Base-by-base conservation (phyloP, 1,139 yeast genomes). In the Arxiozyma telluris region DNA sequence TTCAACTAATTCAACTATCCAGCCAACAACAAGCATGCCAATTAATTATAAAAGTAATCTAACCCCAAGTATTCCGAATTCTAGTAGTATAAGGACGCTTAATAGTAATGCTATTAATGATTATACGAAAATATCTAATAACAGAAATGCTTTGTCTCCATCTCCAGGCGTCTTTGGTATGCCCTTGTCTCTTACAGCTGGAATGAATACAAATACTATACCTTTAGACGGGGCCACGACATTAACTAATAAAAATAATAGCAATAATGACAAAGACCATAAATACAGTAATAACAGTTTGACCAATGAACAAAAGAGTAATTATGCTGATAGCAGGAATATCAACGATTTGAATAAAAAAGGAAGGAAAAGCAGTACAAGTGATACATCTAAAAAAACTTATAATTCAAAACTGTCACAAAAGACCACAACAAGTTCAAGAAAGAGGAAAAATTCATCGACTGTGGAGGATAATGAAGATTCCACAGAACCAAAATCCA, bases 51-150 rank as follows among this genome's bases (percentile, higher is more conserved):
- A 38, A 25, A 20, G 41, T 46, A 34, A 17, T 38, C 6, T 46
- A 15, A 46, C 49, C 2, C 49, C 49, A 22, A 43, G 43, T 7
- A n/a, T 46, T 21, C 41, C 49, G 15, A 27, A 41, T 15, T 9
- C 25, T 21, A 43, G n/a, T 21, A 21, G 15, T 21, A 34, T 12
- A 9, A 46, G 25, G 11, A 34, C 18, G n/a, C 38, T 21, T 15
- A 30, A 20, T 45, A 25, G 43, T 38, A 46, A 41, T 21, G 18
- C 20, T 2, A 27, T 44, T 45, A 60, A 23, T 64, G 61, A 51
- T 46, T 45, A 46, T 23, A 47, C 46, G 6, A 51, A 52, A 2
- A 38, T 38, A n/a, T 15, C 49, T 23, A 49, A 41, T 27, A 47
- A 45, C 27, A 34, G 39, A 7, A 20, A 22, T 42, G 42, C n/a